Evolutionary conservation across 441 rosid species (phyloP), one percentile per base, ranked within the genome.

Genomic region (Gossypium aridum): DNA sequence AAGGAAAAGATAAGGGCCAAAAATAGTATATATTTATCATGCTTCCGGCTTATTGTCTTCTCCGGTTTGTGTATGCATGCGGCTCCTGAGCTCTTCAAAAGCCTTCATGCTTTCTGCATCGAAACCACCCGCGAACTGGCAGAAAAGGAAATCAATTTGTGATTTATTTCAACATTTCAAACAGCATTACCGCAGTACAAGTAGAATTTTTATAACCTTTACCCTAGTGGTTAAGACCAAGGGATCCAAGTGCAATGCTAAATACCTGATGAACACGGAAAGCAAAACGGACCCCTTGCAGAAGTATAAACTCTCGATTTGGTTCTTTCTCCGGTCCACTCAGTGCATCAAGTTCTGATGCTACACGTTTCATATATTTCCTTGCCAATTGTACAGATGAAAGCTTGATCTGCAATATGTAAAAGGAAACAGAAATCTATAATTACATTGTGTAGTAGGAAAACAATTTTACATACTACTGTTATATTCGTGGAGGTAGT

Each of bases 101-200:
- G 93, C 96, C 87, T 89, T 95, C 99, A 95, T 95, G 88, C 98
- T 95, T 66, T 91, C 99, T 23, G 92, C 95, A 79, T 95, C 99
- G 79, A 95, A 95, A 17, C 99, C 99, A 64, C 98, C 99, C 2
- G 97, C 95, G 86, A 95, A 95, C 99, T 95, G 90, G 78, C 17
- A 79, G 80, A 53, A 17, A 13, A 60, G 25, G 55, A 60, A 19
- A 70, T 13, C 62, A 63, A 43, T 59, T 47, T 69, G 56, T 71
- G 17, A 43, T 65, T 43, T 43, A 12, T 65, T 19, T 62, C 20
- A 20, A 64, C 69, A 37, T 34, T 37, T 66, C 55, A 20, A 45
- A 43, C 6, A 39, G 17, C 53, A 14, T 39, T 19, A 64, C 53
- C 20, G 5, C 54, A 43, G 19, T 20, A 22, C 56, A 2, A 47